Evolutionary conservation across 176 grass and related monocot species (phyloP).

Genomic region (Oryza longistaminata): DNA sequence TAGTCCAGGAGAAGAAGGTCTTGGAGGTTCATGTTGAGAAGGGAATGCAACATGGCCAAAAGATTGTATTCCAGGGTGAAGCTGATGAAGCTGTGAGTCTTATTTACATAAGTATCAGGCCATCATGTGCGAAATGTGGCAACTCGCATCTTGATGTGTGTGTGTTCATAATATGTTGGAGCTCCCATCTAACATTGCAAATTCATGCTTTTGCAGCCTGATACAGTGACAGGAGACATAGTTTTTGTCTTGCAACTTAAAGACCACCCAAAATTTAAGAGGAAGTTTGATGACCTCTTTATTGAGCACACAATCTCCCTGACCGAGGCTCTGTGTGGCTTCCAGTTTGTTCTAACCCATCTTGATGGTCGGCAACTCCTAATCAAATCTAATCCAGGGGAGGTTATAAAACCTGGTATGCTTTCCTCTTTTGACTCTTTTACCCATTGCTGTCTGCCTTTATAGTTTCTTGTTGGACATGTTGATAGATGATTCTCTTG

Average conservation of each 20-base stretch:
- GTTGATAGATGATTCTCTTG: constrained; percentile 6
- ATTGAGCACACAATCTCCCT: constrained; percentile 78
- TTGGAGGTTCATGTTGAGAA: constrained; percentile 94
- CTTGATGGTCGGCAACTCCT: constrained; percentile 85
- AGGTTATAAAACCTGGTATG: constrained; percentile 88
- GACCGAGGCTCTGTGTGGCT: constrained; percentile 86
- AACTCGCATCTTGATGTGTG: background rate
- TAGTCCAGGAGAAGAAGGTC: constrained; percentile 82
- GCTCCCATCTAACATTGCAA: background rate
- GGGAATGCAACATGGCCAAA: constrained; percentile 95
- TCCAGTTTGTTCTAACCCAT: constrained; percentile 91
- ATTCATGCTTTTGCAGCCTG: constrained; percentile 58
- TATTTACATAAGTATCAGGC: background rate
- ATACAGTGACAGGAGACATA: constrained; percentile 88
- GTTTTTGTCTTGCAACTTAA: constrained; percentile 92
- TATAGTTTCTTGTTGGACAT: background rate
- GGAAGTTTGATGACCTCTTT: constrained; percentile 76
- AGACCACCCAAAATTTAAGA: constrained; percentile 92
- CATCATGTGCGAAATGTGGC: background rate
- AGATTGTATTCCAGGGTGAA: constrained; percentile 95
- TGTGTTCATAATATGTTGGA: background rate
- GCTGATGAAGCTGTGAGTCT: constrained; percentile 94
- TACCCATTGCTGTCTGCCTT: background rate
- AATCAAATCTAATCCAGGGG: constrained; percentile 87
- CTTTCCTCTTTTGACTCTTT: background rate